phyloP scores from a whole-genome alignment of 768 basidiomycete species.

The Lactifluus echinatus region DNA sequence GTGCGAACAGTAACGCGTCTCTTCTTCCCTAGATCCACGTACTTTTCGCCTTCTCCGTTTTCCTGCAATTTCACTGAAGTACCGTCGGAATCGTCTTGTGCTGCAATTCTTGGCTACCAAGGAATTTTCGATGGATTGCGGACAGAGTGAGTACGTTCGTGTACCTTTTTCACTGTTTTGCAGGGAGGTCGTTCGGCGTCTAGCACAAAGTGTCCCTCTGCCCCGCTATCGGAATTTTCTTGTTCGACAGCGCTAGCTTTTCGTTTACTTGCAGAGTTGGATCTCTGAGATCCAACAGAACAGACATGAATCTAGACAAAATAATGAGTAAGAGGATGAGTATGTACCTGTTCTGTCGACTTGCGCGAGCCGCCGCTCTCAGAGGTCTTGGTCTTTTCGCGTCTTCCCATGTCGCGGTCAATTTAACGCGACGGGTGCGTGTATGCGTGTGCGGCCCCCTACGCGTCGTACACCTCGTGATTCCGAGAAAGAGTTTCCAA shows the following conservation, averaged over 20 bases:
- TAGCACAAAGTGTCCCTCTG: background rate
- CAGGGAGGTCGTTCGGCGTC: background rate
- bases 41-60: conserved; percentile 38
- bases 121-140: too few species aligned
- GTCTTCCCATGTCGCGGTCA: background rate
- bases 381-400: background rate
- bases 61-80: background rate
- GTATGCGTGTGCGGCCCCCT: background rate
- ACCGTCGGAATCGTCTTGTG: background rate
- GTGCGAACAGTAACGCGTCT: conserved; percentile 50
- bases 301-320: background rate
- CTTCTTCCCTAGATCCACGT: conserved; percentile 63
- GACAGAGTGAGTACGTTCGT: background rate
- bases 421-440: background rate
- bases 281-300: background rate
- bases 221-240: background rate
- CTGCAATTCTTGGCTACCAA: conserved; percentile 4
- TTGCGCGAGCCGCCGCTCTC: background rate
- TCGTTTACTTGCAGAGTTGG: too few species aligned
- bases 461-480: background rate
- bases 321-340: background rate
- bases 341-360: background rate
- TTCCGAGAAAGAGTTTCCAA: conserved; percentile 12
- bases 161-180: conserved; percentile 16
- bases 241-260: conserved; percentile 2